Base-by-base conservation (phyloP, 495 filamentous ascomycete species). In the Aspergillus funiculosus region DNA sequence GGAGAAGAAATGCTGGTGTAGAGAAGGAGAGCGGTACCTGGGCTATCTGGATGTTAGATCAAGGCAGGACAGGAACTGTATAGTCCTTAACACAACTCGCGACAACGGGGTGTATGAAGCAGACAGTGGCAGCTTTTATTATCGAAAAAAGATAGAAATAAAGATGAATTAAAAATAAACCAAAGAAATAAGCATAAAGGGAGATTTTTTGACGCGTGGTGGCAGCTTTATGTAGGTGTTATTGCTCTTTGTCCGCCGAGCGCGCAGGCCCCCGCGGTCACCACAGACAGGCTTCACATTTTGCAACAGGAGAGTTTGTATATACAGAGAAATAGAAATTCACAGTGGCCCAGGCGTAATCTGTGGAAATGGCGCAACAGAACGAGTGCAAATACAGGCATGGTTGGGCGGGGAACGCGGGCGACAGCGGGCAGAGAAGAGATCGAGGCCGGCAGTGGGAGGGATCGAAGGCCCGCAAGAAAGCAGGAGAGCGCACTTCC, bases 321-420 rank as follows among this genome's bases (percentile, higher is more conserved):
- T 19, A n/a, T 17, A 6, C 1, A 9, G 10, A n/a, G n/a, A 24
- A 31, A 5, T 4, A 29, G 6, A 1, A 43, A 28, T 11, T 39
- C 6, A 34, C 14, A 7, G 26, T 5, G 6, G 7, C 0, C 27
- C 19, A 32, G 0, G n/a, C 13, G 36, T 20, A 64, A 37, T 64
- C 50, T 54, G 28, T 46, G 6, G 10, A 19, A 24, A 13, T 2
- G 30, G 51, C 56, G 59, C 72, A 74, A 46, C 63, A 52, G 53
- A 76, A 76, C 34, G 60, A 71, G 68, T 60, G 58, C 52, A 71
- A 69, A 67, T 49, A 72, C 51, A 6, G 11, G 25, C 13, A 29
- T 37, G 5, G 35, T 55, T 53, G 59, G n/a, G 50, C 30, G 30
- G 50, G 30, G 17, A 34, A 14, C 28, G 24, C 42, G 53, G 28